Percentiles rank a stretch among this genome's conserved stretches.
phyloP scores from a whole-genome alignment of 306 rosid species.

The Malus sieversii region DNA sequence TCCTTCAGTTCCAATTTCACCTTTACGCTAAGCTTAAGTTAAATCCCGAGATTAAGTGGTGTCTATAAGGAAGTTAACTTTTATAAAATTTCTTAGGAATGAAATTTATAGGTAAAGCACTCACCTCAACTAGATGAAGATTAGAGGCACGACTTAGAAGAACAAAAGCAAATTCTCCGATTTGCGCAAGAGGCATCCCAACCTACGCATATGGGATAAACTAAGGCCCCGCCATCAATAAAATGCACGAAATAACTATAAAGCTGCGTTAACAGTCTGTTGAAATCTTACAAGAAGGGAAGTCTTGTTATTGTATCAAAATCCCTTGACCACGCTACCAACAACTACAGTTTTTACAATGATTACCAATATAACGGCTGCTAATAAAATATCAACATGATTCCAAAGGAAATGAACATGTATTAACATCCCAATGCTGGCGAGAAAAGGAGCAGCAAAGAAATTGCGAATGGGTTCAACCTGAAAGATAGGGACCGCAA shows the following conservation, averaged over 20 bases:
- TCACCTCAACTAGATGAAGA: conserved; percentile 95
- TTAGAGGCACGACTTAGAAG: conserved; percentile 97
- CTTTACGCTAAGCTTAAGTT: background rate
- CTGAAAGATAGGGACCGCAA: conserved; percentile 36
- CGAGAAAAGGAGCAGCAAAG: conserved; percentile 93
- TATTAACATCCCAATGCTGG: conserved; percentile 98
- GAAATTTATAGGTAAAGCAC: conserved; percentile 15
- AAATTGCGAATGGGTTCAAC: conserved; percentile 96
- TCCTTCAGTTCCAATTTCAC: conserved; percentile 8
- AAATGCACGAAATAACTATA: conserved; percentile 25
- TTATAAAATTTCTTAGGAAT: background rate
- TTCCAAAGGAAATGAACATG: conserved; percentile 97
- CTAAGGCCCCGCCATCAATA: conserved; percentile 46
- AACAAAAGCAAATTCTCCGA: conserved; percentile 96
- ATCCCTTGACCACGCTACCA: conserved; percentile 80
- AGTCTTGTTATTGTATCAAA: conserved; percentile 87
- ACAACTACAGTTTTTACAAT: conserved; percentile 70
- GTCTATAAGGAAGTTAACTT: background rate
- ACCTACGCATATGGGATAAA: conserved; percentile 71
- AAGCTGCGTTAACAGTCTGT: conserved; percentile 14
- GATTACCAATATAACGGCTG: conserved; percentile 90
- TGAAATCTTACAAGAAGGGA: conserved; percentile 76
- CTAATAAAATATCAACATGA: conserved; percentile 90
- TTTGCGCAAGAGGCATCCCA: conserved; percentile 94
- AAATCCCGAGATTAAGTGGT: background rate